Evolutionary conservation across 2,329 filamentous ascomycete genomes (phyloP).

Genomic region (Pochonia chlamydosporia): DNA sequence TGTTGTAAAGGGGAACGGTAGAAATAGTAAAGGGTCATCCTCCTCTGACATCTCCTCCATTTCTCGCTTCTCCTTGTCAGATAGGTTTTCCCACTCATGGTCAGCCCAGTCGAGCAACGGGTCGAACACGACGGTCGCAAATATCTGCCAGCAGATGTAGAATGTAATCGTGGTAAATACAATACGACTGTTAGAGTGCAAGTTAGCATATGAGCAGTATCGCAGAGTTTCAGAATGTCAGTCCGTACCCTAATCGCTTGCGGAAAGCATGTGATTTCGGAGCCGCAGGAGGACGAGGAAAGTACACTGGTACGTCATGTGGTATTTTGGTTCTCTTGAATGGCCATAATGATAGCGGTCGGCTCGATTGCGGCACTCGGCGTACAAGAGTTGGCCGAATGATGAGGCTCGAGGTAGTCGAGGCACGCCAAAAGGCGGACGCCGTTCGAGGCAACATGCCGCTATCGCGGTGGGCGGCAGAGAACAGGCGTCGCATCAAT

Average conservation of each 20-base stretch:
- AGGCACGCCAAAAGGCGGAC: conserved; percentile 15
- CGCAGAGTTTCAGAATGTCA: too few species aligned
- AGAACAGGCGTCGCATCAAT: not conserved
- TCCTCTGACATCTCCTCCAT: conserved; percentile 35
- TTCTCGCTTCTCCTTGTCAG: conserved; percentile 37
- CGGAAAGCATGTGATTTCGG: conserved; percentile 4
- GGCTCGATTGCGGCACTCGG: not conserved
- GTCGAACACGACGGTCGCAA: conserved; percentile 39
- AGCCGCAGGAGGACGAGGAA: conserved; percentile 15
- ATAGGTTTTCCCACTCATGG: conserved; percentile 34
- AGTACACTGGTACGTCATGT: conserved; percentile 26
- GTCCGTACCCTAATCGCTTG: conserved; percentile 5
- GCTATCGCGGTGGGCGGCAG: not conserved
- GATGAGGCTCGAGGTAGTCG: conserved; percentile 12
- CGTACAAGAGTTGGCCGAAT: not conserved
- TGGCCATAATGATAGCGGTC: conserved; percentile 28
- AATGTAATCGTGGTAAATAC: conserved; percentile 25
- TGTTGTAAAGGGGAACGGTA: conserved; percentile 57
- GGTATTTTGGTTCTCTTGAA: conserved; percentile 20
- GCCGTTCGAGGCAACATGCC: conserved; percentile 17
- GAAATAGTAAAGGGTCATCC: conserved; percentile 43
- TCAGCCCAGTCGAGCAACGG: conserved; percentile 38
- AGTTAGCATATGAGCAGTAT: not conserved
- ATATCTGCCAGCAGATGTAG: conserved; percentile 36
- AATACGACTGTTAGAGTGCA: conserved; percentile 16